Evolutionary conservation across 768 basidiomycete species (phyloP), one percentile per base, ranked within the genome.

Genomic region (Russula virescens): DNA sequence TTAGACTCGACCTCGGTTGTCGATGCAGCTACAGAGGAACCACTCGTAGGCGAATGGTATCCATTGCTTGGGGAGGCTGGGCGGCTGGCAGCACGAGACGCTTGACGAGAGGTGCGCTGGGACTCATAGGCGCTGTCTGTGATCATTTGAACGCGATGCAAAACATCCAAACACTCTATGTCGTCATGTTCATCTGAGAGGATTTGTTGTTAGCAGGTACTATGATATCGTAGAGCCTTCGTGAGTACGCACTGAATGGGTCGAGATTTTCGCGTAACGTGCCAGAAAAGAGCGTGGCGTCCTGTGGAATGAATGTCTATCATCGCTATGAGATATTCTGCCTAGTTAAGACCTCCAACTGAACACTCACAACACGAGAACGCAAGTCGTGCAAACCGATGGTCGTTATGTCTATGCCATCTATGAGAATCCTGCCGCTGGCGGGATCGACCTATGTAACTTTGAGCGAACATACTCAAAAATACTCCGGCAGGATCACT

Each of bases 361-460:
- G 26, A 55, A 31, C 25, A 74, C 84, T 71, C 70, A 88, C 87
- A 73, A 89, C 67, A 64, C 86, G 81, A 1, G 88, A 87, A n/a
- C 89, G 80, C 64, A 95, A 70, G 71, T 94, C 93, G 69, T 92
- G 84, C 19, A 94, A 74, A 14, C 93, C 92, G 60, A 97, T 94
- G 4, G 77, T 86, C 1, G 87, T 86, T 55, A 94, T 91, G 69
- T 95, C 93, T 61, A 95, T 86, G 5, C 92, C 94, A 64, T 94
- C 94, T 21, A 96, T 85, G 50, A 89, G 34, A 55, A 97, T 93
- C 25, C 79, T 80, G 0, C 94, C 94, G 18, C 75, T 76, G 3
- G 79, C 75, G 1, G 94, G 91, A 69, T 96, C 93, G 19, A 86
- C 83, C 84, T 86, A 60, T 28, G 49, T 38, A 19, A 58, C 25